Evolutionary conservation across 768 basidiomycete species (phyloP).

Genomic region (Boletus coccyginus): DNA sequence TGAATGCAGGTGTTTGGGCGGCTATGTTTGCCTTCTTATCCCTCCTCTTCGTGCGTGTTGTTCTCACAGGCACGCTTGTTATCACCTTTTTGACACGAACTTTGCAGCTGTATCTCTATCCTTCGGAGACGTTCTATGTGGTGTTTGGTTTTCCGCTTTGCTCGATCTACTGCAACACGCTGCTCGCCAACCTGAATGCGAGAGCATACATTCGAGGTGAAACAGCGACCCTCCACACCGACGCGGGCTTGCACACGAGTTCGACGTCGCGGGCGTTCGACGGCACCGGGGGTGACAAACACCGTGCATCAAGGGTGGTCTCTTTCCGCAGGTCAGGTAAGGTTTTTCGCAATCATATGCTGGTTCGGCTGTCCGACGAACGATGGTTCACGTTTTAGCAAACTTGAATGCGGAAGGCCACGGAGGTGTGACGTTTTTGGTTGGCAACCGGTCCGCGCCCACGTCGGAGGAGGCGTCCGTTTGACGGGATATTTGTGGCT

Average conservation of each 20-base stretch:
- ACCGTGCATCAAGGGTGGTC: too few relatives aligned
- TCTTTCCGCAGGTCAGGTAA: neutral
- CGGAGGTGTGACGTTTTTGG: neutral
- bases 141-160: constrained; percentile 6
- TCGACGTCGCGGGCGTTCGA: too few relatives aligned
- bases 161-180: constrained; percentile 10
- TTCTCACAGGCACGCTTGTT: neutral
- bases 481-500: constrained; percentile 44
- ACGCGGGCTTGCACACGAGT: neutral
- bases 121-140: neutral
- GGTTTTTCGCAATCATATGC: neutral
- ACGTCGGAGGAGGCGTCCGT: neutral
- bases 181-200: constrained; percentile 8
- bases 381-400: neutral
- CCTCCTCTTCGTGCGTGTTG: constrained; percentile 43
- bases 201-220: constrained; percentile 8
- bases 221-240: neutral
- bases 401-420: neutral
- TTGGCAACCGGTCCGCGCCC: neutral
- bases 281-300: neutral
- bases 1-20: constrained; percentile 40
- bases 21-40: constrained; percentile 48
- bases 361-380: neutral
- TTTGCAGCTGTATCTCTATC: neutral
- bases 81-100: neutral